A percentile compares a stretch with the other conserved stretches of the same genome.
Conservation (phyloP, 2,329 filamentous ascomycete species). For the Penicillium vulpinum region DNA sequence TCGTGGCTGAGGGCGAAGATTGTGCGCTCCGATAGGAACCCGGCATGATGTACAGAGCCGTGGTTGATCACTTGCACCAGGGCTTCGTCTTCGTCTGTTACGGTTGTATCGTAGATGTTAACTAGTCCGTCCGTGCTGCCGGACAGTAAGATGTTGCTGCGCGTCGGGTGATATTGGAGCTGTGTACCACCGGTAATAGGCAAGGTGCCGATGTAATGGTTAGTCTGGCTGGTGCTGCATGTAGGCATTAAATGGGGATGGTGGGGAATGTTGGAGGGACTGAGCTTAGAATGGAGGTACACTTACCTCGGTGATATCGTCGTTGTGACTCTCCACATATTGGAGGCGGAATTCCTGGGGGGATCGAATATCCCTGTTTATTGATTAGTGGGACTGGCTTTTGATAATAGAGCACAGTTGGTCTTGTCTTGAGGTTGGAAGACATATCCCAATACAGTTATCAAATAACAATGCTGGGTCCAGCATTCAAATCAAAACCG, state of each 20-base stretch:
- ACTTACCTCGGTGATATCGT: constrained; percentile 60
- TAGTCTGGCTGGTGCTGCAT: constrained; percentile 8
- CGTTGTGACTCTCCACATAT: constrained; percentile 53
- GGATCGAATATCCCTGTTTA: constrained; percentile 46
- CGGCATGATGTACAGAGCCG: constrained; percentile 62
- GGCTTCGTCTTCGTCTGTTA: constrained; percentile 62
- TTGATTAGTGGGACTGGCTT: constrained; percentile 24
- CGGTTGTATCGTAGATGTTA: constrained; percentile 61
- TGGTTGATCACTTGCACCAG: constrained; percentile 64
- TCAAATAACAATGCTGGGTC: background rate
- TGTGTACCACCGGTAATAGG: constrained; percentile 20
- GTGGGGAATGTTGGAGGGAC: background rate
- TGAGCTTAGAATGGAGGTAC: constrained; percentile 19
- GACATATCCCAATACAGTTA: background rate
- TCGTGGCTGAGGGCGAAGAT: constrained; percentile 64
- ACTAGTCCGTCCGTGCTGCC: constrained; percentile 64
- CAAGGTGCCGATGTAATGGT: constrained; percentile 7
- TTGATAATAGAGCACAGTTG: background rate
- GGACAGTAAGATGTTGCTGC: constrained; percentile 57
- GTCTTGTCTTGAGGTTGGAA: background rate
- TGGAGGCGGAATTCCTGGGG: constrained; percentile 37
- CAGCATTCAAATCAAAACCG: background rate
- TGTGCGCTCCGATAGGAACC: constrained; percentile 54
- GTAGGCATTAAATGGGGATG: background rate
- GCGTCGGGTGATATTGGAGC: constrained; percentile 54